Evolutionary conservation across 164 flowering plant species (phyloP).

Genomic region (Berberis vulgaris): DNA sequence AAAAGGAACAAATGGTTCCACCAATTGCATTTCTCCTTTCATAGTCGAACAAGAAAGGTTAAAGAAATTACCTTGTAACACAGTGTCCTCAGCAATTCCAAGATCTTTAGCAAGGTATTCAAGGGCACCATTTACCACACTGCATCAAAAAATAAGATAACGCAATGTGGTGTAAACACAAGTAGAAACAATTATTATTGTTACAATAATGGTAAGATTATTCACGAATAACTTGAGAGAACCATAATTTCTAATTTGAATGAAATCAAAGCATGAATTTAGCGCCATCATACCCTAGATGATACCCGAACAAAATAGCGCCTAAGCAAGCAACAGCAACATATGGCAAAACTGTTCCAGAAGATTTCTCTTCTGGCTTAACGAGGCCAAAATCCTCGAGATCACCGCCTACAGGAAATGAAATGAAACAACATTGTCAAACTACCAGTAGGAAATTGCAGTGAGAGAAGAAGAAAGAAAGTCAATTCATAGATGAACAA

Average conservation of each 20-base stretch:
- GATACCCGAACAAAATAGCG: slow-evolving; percentile 92
- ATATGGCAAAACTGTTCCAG: slow-evolving; percentile 85
- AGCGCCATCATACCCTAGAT: slow-evolving; percentile 59
- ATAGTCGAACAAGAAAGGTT: neutral
- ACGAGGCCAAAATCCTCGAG: slow-evolving; percentile 38
- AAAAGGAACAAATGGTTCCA: no score
- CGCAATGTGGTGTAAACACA: neutral
- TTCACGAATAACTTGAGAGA: no score
- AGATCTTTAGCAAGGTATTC: slow-evolving; percentile 93
- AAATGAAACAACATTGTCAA: slow-evolving; percentile 3
- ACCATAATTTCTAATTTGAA: neutral
- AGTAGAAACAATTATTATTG: neutral
- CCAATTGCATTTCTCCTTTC: no score
- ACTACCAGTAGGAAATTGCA: neutral
- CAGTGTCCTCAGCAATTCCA: slow-evolving; percentile 76
- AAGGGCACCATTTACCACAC: slow-evolving; percentile 98
- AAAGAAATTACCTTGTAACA: slow-evolving; percentile 64
- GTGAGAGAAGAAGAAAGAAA: neutral
- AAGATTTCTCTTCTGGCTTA: slow-evolving; percentile 42
- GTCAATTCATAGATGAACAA: slow-evolving; percentile 8
- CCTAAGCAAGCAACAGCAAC: slow-evolving; percentile 96
- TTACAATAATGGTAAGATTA: no score
- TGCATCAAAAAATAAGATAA: slow-evolving; percentile 19
- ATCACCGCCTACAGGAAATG: slow-evolving; percentile 44
- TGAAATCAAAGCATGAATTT: neutral